Conservation (phyloP, 2,329 filamentous ascomycete genomes). For the Diplodia corticola region DNA sequence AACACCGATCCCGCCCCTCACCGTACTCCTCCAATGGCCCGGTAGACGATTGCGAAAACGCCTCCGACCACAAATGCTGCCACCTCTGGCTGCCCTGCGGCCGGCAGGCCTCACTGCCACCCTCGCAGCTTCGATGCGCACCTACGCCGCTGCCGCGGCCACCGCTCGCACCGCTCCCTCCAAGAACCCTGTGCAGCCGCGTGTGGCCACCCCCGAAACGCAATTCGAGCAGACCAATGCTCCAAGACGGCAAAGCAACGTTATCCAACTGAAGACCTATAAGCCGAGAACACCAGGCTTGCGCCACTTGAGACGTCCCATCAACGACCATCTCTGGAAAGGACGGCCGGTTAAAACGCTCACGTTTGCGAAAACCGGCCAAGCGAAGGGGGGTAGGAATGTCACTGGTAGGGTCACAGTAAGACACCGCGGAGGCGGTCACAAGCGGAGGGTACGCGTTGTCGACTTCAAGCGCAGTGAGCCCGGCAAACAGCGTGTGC, state of each 20-base stretch:
- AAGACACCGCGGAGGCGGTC: conserved; percentile 87
- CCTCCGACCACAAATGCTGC: conserved; percentile 57
- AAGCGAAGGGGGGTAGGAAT: conserved; percentile 90
- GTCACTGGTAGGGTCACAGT: conserved; percentile 83
- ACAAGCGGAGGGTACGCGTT: conserved; percentile 85
- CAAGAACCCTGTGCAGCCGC: conserved; percentile 7
- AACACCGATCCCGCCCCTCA: not conserved
- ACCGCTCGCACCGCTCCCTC: conserved; percentile 14
- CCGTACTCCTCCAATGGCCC: conserved; percentile 12
- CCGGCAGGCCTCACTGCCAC: conserved; percentile 51
- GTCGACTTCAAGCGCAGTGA: conserved; percentile 82
- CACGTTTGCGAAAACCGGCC: conserved; percentile 90
- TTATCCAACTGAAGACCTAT: conserved; percentile 71
- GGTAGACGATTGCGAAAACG: not conserved
- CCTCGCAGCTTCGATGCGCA: conserved; percentile 49
- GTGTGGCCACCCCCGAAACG: not conserved
- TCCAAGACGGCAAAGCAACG: not conserved
- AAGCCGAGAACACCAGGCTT: conserved; percentile 91
- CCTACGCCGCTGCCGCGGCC: conserved; percentile 25
- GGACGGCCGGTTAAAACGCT: conserved; percentile 78
- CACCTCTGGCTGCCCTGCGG: conserved; percentile 62
- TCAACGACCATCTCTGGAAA: conserved; percentile 98
- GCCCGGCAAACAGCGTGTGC: conserved; percentile 81
- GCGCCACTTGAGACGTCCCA: conserved; percentile 84
- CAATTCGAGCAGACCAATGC: conserved; percentile 12